Evolutionary conservation across 2,329 filamentous ascomycete species (phyloP), one percentile per base, ranked within the genome.

Genomic region (Cercospora sesami): DNA sequence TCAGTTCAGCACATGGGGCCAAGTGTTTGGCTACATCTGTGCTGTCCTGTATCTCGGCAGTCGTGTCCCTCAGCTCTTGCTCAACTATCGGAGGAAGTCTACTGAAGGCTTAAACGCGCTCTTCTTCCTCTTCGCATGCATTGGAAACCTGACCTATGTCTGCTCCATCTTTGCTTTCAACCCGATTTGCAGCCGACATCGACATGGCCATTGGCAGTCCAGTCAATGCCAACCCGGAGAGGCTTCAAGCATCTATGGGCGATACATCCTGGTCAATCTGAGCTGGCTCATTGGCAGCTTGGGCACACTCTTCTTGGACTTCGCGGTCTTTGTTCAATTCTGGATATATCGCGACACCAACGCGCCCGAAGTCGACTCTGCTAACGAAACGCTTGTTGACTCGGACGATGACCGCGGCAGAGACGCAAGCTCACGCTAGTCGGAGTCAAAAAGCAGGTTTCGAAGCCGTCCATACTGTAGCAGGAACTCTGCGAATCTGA

Each of bases 91-190:
- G 21, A 90, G 95, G 70, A 96, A 96, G 82, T 94, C 90, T 53
- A 97, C 94, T 0, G 94, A 98, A 65, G 95, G 95, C 3, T 90
- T 99, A 21, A 94, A 91, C 72, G 89, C 97, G 81, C 86, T 98
- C 10, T 99, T 98, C 81, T 98, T 98, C 82, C 84, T 98, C 23
- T 98, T 99, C 78, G 95, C 95, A 4, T 98, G 94, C 77, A 87
- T 98, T 5, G 95, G 95, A 2, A 99, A 99, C 78, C 80, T 97
- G 72, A 97, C 94, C 0, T 98, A 96, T 76, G 94, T 97, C 18
- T 83, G 97, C 42, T 94, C 90, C 42, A 98, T 99, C 73, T 86
- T 98, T 71, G 94, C 93, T 0, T 98, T 93, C 76, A 92, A 94
- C 68, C 92, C 94, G 0, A 82, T 86, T 31, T 96, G 92, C 73